phyloP scores from a whole-genome alignment of 1,139 yeast species.

The Magnusiomyces ingens region DNA sequence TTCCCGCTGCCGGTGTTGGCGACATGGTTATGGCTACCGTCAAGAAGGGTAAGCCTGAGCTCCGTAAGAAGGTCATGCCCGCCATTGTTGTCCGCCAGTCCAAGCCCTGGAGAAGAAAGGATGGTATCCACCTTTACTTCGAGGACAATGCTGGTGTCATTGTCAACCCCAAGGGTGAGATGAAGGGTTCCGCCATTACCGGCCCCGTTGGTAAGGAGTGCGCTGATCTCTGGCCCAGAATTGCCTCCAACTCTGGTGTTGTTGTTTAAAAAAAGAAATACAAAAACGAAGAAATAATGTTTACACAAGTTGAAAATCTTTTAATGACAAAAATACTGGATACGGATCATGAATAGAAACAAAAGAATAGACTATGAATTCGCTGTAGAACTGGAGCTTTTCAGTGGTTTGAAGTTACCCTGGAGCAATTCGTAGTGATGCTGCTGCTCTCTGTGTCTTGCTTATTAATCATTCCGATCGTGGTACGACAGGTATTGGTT shows the following conservation, averaged over 20 bases:
- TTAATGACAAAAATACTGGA: conserved; percentile 5
- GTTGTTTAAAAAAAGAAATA: conserved; percentile 61
- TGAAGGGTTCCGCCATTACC: conserved; percentile 99
- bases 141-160: conserved; percentile 99
- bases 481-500: no score
- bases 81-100: conserved; percentile 99
- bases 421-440: no score
- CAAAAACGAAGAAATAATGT: background rate
- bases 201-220: conserved; percentile 99
- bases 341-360: conserved; percentile 2
- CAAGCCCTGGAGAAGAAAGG: conserved; percentile 99
- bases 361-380: no score
- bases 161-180: conserved; percentile 99
- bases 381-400: no score
- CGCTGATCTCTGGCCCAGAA: conserved; percentile 99
- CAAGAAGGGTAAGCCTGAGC: conserved; percentile 99
- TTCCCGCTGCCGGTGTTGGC: conserved; percentile 99
- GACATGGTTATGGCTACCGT: conserved; percentile 99
- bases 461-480: no score
- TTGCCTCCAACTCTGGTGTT: conserved; percentile 99
- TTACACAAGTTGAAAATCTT: background rate
- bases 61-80: conserved; percentile 99
- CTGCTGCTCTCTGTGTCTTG: no score
- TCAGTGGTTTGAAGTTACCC: no score
- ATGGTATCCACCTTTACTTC: conserved; percentile 98